phyloP scores from a whole-genome alignment of 768 basidiomycete genomes.

The Termitomyces sp. region DNA sequence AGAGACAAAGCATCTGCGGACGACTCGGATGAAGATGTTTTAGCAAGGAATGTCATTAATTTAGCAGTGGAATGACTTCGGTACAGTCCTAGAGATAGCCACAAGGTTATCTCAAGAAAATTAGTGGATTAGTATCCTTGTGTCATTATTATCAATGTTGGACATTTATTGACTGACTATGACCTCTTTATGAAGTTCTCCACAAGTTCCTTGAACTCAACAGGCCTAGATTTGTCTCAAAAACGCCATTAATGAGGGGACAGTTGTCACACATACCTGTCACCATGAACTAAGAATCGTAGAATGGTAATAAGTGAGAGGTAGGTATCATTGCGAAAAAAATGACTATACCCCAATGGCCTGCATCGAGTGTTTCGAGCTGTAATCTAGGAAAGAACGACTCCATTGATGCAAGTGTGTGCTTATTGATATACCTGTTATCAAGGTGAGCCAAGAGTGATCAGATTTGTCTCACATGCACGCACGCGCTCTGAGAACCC shows the following conservation, averaged over 20 bases:
- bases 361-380: conserved; percentile 59
- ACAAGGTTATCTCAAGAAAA: too few relatives aligned
- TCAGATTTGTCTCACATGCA: conserved; percentile 1
- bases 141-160: not conserved
- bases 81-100: not conserved
- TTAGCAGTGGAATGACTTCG: not conserved
- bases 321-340: not conserved
- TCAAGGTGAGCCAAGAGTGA: not conserved
- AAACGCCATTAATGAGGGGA: not conserved
- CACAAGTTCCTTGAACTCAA: conserved; percentile 39
- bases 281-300: conserved; percentile 57
- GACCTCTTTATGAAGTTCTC: conserved; percentile 16
- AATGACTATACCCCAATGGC: conserved; percentile 70
- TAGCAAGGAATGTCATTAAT: not conserved
- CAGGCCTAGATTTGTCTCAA: conserved; percentile 21
- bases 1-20: not conserved
- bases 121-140: not conserved
- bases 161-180: not conserved
- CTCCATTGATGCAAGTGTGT: conserved; percentile 53
- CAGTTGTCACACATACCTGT: conserved; percentile 30
- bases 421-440: conserved; percentile 64
- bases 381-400: conserved; percentile 66
- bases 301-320: not conserved
- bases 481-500: conserved; percentile 66
- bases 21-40: not conserved